Percentiles rank a stretch among this genome's conserved stretches.
Conservation (phyloP, 208 protist species). For the Leishmania tarentolae region DNA sequence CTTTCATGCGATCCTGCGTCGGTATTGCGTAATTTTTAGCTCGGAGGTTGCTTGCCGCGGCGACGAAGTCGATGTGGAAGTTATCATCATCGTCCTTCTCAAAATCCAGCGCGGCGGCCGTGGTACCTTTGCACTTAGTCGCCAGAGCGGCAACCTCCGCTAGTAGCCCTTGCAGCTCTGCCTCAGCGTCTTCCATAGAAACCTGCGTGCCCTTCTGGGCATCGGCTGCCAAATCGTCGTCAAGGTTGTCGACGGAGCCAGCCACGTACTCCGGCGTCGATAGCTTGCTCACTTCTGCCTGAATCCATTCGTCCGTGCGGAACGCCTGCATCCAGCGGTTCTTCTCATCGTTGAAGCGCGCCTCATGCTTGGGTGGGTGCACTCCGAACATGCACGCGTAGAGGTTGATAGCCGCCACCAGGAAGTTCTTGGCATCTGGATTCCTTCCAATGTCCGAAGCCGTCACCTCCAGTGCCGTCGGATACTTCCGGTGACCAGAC, state of each 20-base stretch:
- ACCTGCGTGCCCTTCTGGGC: conserved; percentile 19
- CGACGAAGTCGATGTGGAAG: conserved; percentile 96
- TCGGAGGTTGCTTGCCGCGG: conserved; percentile 91
- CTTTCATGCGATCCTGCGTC: conserved; percentile 82
- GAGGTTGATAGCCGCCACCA: conserved; percentile 76
- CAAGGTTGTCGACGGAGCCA: conserved; percentile 65
- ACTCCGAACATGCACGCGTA: conserved; percentile 89
- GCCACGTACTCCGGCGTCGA: conserved; percentile 50
- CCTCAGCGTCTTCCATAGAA: conserved; percentile 44
- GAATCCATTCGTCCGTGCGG: conserved; percentile 66
- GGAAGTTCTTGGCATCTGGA: conserved; percentile 63
- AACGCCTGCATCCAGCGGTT: conserved; percentile 88
- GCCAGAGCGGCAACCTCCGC: conserved; percentile 41
- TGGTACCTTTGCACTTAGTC: conserved; percentile 45
- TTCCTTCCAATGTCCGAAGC: conserved; percentile 25
- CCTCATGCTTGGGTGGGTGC: conserved; percentile 80
- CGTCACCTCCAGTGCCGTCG: conserved; percentile 58
- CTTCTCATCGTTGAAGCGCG: conserved; percentile 81
- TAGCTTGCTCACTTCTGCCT: conserved; percentile 32
- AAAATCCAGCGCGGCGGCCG: conserved; percentile 82
- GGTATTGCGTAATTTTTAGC: conserved; percentile 94
- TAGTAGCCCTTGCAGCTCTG: conserved; percentile 59
- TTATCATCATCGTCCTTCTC: conserved; percentile 97
- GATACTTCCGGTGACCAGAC: conserved; percentile 90
- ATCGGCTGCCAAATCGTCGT: conserved; percentile 73